Evolutionary conservation across 225 moss, liverwort and hornwort species (phyloP).

Genomic region (Climacium dendroides): DNA sequence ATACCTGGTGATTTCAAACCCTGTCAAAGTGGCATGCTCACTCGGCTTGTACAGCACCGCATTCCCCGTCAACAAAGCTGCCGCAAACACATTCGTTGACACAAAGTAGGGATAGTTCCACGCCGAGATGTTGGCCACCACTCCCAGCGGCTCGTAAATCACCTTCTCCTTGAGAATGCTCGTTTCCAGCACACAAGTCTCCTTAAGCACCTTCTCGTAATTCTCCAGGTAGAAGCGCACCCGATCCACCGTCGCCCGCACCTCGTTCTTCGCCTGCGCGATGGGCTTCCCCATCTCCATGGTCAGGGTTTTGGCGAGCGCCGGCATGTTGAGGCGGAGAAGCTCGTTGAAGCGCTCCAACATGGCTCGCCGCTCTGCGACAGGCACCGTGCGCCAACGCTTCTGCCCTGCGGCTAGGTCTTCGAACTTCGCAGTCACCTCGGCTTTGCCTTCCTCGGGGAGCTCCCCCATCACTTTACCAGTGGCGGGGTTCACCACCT

Average conservation of each 20-base stretch:
- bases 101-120: constrained; percentile 98
- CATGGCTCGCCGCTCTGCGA: constrained; percentile 57
- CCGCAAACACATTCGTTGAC: constrained; percentile 79
- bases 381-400: constrained; percentile 43
- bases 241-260: constrained; percentile 77
- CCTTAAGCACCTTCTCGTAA: constrained; percentile 74
- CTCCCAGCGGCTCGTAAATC: constrained; percentile 86
- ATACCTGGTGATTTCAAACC: constrained; percentile 63
- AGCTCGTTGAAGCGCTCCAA: constrained; percentile 84
- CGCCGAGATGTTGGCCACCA: constrained; percentile 95
- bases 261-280: constrained; percentile 74
- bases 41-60: constrained; percentile 92
- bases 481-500: constrained; percentile 79
- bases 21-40: constrained; percentile 81
- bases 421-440: constrained; percentile 61
- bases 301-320: constrained; percentile 58
- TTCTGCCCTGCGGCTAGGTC: constrained; percentile 50
- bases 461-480: constrained; percentile 66
- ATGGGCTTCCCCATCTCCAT: constrained; percentile 99
- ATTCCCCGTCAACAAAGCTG: constrained; percentile 80
- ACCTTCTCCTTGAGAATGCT: constrained; percentile 64
- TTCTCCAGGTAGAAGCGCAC: constrained; percentile 69
- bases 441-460: constrained; percentile 40
- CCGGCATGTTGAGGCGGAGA: constrained; percentile 61
- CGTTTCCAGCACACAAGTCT: constrained; percentile 60